Evolutionary conservation across 169 alveolate genomes (phyloP).

Genomic region (Plasmodium ovale): DNA sequence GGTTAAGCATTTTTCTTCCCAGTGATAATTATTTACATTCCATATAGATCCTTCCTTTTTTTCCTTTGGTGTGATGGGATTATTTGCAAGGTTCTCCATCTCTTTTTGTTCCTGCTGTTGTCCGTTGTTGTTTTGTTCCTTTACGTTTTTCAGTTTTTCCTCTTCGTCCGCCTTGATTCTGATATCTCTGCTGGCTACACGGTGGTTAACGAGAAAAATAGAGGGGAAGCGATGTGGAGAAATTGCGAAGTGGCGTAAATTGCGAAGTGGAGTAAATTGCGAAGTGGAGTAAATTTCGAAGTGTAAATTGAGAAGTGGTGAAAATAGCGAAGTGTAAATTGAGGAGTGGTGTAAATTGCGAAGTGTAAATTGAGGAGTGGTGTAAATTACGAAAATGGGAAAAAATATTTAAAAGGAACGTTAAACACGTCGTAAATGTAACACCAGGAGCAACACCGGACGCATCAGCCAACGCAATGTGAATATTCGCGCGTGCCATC

Average conservation of each 20-base stretch:
- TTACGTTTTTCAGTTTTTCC: conserved; percentile 17
- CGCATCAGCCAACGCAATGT: no score
- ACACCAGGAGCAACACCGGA: no score
- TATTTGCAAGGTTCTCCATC: not conserved
- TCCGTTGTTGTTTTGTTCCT: not conserved
- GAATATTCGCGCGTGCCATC: no score
- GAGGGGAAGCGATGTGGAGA: not conserved
- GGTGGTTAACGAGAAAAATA: not conserved
- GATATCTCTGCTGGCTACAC: conserved; percentile 19
- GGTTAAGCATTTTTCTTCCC: conserved; percentile 81
- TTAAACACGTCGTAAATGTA: no score
- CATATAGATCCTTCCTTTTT: conserved; percentile 79
- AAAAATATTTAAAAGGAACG: no score
- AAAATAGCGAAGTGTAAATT: not conserved
- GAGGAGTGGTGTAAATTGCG: not conserved
- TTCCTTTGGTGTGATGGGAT: not conserved
- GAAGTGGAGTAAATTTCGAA: not conserved
- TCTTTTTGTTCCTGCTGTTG: not conserved
- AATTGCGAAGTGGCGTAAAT: no score
- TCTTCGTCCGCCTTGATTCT: conserved; percentile 24
- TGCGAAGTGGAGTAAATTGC: no score
- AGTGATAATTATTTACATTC: conserved; percentile 84
- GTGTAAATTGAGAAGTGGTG: not conserved
- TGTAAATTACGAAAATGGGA: not conserved
- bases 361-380: not conserved